phyloP scores from a whole-genome alignment of 2,329 filamentous ascomycete genomes.

The Fusarium equiseti region DNA sequence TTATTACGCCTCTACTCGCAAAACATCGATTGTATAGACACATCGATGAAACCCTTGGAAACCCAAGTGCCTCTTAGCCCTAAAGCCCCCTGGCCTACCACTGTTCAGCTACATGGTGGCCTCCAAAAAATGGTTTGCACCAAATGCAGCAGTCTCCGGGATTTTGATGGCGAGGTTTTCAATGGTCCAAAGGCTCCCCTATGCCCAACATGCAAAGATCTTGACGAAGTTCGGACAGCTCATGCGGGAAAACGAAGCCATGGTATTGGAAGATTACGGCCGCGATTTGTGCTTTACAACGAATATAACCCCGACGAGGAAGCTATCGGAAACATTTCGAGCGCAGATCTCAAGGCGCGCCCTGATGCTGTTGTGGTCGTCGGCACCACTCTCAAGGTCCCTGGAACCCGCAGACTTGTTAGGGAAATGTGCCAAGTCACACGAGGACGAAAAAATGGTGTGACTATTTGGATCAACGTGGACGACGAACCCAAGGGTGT shows the following conservation, averaged over 20 bases:
- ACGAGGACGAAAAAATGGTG: slow-evolving; percentile 82
- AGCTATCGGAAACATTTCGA: slow-evolving; percentile 91
- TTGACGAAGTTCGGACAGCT: slow-evolving; percentile 80
- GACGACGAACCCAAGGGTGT: slow-evolving; percentile 84
- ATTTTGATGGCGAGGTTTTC: slow-evolving; percentile 84
- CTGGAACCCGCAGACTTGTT: slow-evolving; percentile 88
- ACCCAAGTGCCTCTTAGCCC: slow-evolving; percentile 84
- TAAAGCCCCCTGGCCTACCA: slow-evolving; percentile 92
- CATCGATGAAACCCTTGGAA: slow-evolving; percentile 79
- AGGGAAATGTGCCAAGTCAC: slow-evolving; percentile 91
- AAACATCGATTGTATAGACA: slow-evolving; percentile 97
- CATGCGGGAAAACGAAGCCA: slow-evolving; percentile 90
- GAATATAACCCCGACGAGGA: slow-evolving; percentile 97
- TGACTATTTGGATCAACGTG: slow-evolving; percentile 95
- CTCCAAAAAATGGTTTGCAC: slow-evolving; percentile 97
- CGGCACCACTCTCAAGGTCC: slow-evolving; percentile 94
- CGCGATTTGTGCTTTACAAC: slow-evolving; percentile 96
- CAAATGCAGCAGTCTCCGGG: slow-evolving; percentile 83
- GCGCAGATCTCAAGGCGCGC: slow-evolving; percentile 83
- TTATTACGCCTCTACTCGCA: slow-evolving; percentile 93
- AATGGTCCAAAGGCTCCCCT: slow-evolving; percentile 85
- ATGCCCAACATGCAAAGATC: slow-evolving; percentile 79
- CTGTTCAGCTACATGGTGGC: slow-evolving; percentile 93
- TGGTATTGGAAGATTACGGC: slow-evolving; percentile 88
- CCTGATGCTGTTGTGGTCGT: slow-evolving; percentile 96